Percentiles rank a stretch among this genome's conserved stretches.
Evolutionary conservation across 805 yeast genomes (phyloP).

Genomic region (Saccharomyces mikatae): DNA sequence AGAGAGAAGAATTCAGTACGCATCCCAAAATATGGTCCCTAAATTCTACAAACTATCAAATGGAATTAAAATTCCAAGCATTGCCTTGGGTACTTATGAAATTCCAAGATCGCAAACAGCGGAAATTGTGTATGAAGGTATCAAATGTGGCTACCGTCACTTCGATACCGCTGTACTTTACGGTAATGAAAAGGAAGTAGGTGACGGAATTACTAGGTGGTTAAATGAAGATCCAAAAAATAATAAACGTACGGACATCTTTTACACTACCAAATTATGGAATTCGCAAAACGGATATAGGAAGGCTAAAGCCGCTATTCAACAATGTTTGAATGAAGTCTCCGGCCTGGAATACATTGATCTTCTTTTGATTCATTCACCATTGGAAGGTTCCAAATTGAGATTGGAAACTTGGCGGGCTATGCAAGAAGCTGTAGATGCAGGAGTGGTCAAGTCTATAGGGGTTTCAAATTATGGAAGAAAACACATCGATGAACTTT

Average conservation of each 20-base stretch:
- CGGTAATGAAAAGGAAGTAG: conserved; percentile 54
- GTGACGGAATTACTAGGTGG: conserved; percentile 50
- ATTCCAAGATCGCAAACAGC: conserved; percentile 34
- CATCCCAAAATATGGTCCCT: conserved; percentile 7
- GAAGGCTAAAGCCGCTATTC: conserved; percentile 50
- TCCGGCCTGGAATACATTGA: conserved; percentile 60
- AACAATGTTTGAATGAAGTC: conserved; percentile 45
- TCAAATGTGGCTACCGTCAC: conserved; percentile 62
- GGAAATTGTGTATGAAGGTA: conserved; percentile 46
- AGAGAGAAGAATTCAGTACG: not conserved
- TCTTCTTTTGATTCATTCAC: conserved; percentile 59
- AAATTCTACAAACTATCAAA: conserved; percentile 39
- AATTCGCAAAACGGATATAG: conserved; percentile 53
- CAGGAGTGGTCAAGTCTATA: conserved; percentile 52
- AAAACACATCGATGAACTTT: conserved; percentile 51
- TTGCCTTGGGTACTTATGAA: conserved; percentile 50
- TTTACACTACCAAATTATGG: conserved; percentile 71
- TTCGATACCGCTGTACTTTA: conserved; percentile 67
- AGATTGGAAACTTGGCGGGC: conserved; percentile 64
- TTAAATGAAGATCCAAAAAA: conserved; percentile 38
- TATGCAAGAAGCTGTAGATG: conserved; percentile 61
- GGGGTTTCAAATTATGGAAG: conserved; percentile 75
- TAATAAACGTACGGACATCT: conserved; percentile 43
- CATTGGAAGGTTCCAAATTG: conserved; percentile 38
- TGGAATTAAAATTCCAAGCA: conserved; percentile 47